phyloP scores from a whole-genome alignment of 1,139 yeast genomes.

The Arxiozyma bovina region DNA sequence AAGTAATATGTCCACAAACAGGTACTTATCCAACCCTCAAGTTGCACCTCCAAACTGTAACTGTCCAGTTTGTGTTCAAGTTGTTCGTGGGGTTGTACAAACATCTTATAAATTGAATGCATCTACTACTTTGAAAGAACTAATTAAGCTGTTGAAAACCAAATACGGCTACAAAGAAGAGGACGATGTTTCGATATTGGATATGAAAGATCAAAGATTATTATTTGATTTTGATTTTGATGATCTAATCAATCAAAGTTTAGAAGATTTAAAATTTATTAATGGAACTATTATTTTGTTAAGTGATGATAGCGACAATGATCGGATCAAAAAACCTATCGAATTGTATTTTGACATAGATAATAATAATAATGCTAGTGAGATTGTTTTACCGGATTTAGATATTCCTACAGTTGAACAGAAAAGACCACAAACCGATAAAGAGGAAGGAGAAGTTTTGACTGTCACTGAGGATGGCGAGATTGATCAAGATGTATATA shows the following conservation, averaged over 20 bases:
- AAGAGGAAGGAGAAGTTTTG: neutral
- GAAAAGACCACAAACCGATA: neutral
- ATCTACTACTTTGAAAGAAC: slow-evolving; percentile 32
- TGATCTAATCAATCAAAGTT: slow-evolving; percentile 49
- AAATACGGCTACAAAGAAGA: slow-evolving; percentile 42
- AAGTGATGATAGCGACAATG: slow-evolving; percentile 47
- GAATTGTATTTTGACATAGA: slow-evolving; percentile 50
- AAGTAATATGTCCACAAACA: slow-evolving; percentile 38
- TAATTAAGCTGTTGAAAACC: slow-evolving; percentile 39
- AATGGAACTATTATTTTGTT: slow-evolving; percentile 57
- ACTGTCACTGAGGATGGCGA: neutral
- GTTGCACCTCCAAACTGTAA: slow-evolving; percentile 52
- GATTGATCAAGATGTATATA: slow-evolving; percentile 12
- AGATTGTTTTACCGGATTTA: slow-evolving; percentile 19
- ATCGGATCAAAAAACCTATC: slow-evolving; percentile 50
- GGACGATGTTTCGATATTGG: slow-evolving; percentile 59
- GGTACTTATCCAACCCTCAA: slow-evolving; percentile 57
- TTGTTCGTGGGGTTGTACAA: slow-evolving; percentile 43
- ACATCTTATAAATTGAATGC: slow-evolving; percentile 26
- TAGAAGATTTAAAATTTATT: slow-evolving; percentile 48
- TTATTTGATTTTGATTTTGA: slow-evolving; percentile 85
- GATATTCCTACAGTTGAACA: neutral
- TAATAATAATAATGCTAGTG: slow-evolving; percentile 18
- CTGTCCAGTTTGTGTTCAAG: slow-evolving; percentile 64
- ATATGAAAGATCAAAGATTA: slow-evolving; percentile 51